A percentile compares a stretch with the other conserved stretches of the same genome.
These are phyloP conservation scores for Colletotrichum neosansevieriae DNA, from an alignment of 2,329 filamentous ascomycete genomes.

Conservation along the genomic window DNA sequence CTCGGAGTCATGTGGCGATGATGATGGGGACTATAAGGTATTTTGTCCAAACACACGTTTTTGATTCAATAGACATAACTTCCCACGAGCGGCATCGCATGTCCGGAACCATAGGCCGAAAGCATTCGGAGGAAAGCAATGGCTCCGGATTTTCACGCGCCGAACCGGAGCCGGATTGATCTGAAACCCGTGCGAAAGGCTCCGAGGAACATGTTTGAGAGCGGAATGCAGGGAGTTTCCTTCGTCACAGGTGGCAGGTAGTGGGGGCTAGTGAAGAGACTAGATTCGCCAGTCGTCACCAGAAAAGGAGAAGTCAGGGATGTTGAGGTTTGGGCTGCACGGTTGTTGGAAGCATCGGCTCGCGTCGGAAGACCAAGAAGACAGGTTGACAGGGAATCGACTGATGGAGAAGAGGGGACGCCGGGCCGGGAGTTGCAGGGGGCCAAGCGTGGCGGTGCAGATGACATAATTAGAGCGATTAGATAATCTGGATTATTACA, in stretches of 20 bases:
- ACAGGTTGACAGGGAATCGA: background rate
- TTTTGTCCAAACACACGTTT: no score
- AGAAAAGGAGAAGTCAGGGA: constrained; percentile 18
- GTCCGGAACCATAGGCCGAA: no score
- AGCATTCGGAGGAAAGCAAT: no score
- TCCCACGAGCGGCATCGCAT: no score
- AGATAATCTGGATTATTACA: background rate
- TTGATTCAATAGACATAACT: no score
- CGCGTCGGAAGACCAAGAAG: no score
- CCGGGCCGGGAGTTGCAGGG: no score
- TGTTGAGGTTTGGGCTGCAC: no score
- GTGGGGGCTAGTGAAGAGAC: constrained; percentile 9
- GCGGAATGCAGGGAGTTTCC: constrained; percentile 15
- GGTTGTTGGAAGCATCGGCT: no score
- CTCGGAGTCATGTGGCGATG: no score
- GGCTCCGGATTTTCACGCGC: constrained; percentile 8
- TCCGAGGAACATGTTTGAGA: constrained; percentile 14
- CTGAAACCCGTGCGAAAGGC: constrained; percentile 24
- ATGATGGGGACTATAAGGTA: no score
- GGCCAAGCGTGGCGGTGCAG: no score
- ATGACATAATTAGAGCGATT: constrained; percentile 29
- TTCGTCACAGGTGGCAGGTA: constrained; percentile 17
- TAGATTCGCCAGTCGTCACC: constrained; percentile 8
- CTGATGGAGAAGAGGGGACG: background rate
- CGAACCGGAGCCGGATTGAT: constrained; percentile 16